Percentiles rank a stretch among this genome's conserved stretches.
phyloP scores from a whole-genome alignment of 1,284 basidiomycete species.

The Stereum hirsutum region DNA sequence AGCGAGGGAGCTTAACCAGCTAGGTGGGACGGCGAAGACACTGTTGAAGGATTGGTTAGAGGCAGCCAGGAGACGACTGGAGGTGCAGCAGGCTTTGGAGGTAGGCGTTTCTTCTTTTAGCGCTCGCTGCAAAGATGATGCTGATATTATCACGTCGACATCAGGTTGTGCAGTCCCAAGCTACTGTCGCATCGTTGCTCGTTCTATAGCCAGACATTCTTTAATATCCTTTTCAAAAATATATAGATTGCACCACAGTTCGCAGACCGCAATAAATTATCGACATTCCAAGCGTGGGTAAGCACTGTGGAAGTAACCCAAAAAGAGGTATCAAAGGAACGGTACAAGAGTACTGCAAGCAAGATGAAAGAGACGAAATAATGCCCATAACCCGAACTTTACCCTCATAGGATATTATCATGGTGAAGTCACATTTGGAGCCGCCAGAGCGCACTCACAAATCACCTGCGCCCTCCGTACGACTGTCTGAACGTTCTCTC shows the following conservation, averaged over 20 bases:
- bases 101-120: conserved; percentile 31
- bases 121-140: conserved; percentile 2
- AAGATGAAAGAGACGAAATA: background rate
- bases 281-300: too few species aligned
- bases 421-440: too few species aligned
- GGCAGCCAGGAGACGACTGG: conserved; percentile 81
- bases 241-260: conserved; percentile 1
- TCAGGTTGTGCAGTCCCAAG: conserved; percentile 78
- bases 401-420: too few species aligned
- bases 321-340: too few species aligned
- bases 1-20: conserved; percentile 85
- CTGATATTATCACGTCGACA: background rate
- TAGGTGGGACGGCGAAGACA: conserved; percentile 79
- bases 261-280: background rate
- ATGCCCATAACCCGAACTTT: background rate
- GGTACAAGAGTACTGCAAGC: too few species aligned
- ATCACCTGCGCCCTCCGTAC: conserved; percentile 77
- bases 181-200: conserved; percentile 60
- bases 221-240: conserved; percentile 2
- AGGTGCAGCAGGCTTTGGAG: conserved; percentile 91
- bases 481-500: conserved; percentile 56
- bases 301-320: too few species aligned
- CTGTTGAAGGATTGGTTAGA: conserved; percentile 88
- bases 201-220: conserved; percentile 31
- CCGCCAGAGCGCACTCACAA: conserved; percentile 63